Evolutionary conservation across 768 basidiomycete genomes (phyloP).

Genomic region (Phylloporus sp.): DNA sequence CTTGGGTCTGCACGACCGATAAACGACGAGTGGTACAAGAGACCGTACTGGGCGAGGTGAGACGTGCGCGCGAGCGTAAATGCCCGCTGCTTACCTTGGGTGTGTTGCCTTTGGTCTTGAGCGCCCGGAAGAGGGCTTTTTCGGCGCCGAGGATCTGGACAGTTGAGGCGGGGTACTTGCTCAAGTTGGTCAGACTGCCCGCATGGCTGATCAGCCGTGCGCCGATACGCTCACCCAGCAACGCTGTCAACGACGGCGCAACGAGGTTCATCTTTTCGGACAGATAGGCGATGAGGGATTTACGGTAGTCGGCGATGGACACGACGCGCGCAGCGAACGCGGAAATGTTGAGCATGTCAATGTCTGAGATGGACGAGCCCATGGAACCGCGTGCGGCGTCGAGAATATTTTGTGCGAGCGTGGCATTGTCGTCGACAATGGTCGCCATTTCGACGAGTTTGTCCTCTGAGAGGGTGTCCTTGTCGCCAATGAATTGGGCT

Average conservation of each 20-base stretch:
- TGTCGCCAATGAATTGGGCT: slow-evolving; percentile 85
- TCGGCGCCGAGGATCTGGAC: slow-evolving; percentile 98
- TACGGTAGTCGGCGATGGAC: slow-evolving; percentile 91
- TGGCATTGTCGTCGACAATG: slow-evolving; percentile 80
- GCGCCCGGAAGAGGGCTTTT: slow-evolving; percentile 93
- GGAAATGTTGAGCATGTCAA: slow-evolving; percentile 95
- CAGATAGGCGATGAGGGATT: slow-evolving; percentile 81
- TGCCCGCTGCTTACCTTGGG: slow-evolving; percentile 61
- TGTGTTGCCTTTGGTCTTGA: slow-evolving; percentile 99
- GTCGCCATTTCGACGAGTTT: slow-evolving; percentile 75
- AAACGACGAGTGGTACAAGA: slow-evolving; percentile 96
- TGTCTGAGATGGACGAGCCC: slow-evolving; percentile 86
- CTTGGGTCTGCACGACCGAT: slow-evolving; percentile 93
- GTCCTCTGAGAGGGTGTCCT: slow-evolving; percentile 74
- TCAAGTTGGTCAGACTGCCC: slow-evolving; percentile 92
- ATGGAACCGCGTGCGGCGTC: slow-evolving; percentile 93
- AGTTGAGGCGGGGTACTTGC: slow-evolving; percentile 97
- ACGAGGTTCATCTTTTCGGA: slow-evolving; percentile 98
- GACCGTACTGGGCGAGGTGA: slow-evolving; percentile 68
- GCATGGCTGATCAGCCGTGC: slow-evolving; percentile 94
- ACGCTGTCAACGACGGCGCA: slow-evolving; percentile 86
- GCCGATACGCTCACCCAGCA: slow-evolving; percentile 89
- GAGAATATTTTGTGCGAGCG: slow-evolving; percentile 86
- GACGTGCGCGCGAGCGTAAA: background rate
- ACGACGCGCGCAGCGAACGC: slow-evolving; percentile 89